Conservation (phyloP, 1,284 basidiomycete species). For the Testicularia cyperi region DNA sequence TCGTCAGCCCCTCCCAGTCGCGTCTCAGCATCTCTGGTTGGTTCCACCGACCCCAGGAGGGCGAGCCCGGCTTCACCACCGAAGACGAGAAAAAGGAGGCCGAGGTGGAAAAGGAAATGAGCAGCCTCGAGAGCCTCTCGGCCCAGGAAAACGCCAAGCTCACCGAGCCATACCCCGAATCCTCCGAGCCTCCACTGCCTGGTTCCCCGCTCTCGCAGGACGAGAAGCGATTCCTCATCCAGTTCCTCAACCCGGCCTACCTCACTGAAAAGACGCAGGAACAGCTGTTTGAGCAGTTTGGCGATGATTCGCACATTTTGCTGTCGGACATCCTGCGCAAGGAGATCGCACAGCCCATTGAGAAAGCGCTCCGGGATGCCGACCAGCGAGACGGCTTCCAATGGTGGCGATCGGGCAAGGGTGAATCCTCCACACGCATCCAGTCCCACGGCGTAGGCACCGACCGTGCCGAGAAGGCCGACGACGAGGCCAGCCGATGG, state of each 20-base stretch:
- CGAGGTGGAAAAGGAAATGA: constrained; percentile 47
- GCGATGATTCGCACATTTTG: constrained; percentile 83
- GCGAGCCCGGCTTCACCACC: constrained; percentile 79
- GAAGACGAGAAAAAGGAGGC: constrained; percentile 64
- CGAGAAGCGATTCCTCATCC: constrained; percentile 54
- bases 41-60: constrained; percentile 83
- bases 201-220: constrained; percentile 47
- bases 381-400: constrained; percentile 68
- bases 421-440: constrained; percentile 33
- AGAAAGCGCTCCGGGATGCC: constrained; percentile 53
- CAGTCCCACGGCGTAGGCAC: constrained; percentile 46
- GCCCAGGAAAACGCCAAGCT: constrained; percentile 69
- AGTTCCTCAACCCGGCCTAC: constrained; percentile 88
- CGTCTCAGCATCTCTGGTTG: constrained; percentile 86
- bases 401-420: constrained; percentile 48
- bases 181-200: constrained; percentile 43
- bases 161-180: constrained; percentile 63
- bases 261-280: constrained; percentile 78
- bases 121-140: constrained; percentile 64
- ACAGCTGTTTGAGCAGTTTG: constrained; percentile 78
- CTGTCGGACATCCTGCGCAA: constrained; percentile 53
- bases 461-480: constrained; percentile 7
- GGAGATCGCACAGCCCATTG: constrained; percentile 49
- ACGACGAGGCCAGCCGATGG: constrained; percentile 64
- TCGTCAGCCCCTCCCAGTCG: constrained; percentile 61